Conservation (phyloP, 768 basidiomycete genomes). For the Cantharellus anzutake region DNA sequence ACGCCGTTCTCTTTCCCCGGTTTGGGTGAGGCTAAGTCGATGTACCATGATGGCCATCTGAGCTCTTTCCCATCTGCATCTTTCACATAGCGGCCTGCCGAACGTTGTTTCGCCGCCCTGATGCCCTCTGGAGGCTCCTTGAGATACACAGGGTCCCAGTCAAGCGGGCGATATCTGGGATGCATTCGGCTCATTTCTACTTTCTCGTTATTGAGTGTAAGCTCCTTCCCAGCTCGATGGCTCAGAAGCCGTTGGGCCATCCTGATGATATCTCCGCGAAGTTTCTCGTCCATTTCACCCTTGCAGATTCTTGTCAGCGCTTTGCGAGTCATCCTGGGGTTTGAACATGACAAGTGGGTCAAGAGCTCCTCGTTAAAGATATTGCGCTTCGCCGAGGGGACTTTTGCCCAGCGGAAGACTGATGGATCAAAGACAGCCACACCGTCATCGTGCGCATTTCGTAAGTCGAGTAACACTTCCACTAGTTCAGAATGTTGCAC, state of each 20-base stretch:
- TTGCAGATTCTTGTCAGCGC: too few relatives aligned
- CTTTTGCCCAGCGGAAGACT: too few relatives aligned
- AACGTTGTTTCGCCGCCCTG: not conserved
- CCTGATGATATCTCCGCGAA: too few relatives aligned
- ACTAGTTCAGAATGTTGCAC: not conserved
- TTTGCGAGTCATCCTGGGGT: too few relatives aligned
- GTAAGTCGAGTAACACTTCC: too few relatives aligned
- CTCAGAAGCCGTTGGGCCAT: too few relatives aligned
- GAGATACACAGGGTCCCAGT: not conserved
- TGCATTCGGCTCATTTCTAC: not conserved
- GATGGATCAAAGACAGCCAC: too few relatives aligned
- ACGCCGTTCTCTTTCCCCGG: conserved; percentile 46
- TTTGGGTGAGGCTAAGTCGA: conserved; percentile 54
- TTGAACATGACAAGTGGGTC: too few relatives aligned
- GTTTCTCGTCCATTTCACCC: too few relatives aligned
- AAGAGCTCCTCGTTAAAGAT: too few relatives aligned
- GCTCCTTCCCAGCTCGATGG: not conserved
- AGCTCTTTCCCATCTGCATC: conserved; percentile 11
- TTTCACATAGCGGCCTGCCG: not conserved
- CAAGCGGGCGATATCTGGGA: not conserved
- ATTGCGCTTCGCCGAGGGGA: too few relatives aligned
- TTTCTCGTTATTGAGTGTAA: not conserved
- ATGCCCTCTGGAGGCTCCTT: not conserved
- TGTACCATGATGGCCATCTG: conserved; percentile 94
- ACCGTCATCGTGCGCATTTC: too few relatives aligned